phyloP scores from a whole-genome alignment of 148 eudicot genomes.

The Hydrangea macrophylla region DNA sequence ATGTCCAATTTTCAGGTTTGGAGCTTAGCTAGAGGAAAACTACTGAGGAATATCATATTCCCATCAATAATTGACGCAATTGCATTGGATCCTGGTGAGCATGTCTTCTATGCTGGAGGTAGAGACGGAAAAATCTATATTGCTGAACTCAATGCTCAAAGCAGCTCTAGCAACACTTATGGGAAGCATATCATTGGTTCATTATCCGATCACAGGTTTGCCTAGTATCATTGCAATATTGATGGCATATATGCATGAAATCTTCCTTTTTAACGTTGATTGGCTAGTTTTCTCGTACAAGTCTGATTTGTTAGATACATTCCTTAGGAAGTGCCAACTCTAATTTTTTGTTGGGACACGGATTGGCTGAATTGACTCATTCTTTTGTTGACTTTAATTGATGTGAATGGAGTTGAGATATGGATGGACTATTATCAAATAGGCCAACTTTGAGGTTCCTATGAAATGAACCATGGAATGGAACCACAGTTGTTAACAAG shows the following conservation, averaged over 20 bases:
- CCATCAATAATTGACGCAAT: constrained; percentile 75
- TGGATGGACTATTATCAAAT: no score
- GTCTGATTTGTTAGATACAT: not conserved
- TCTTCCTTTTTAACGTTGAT: no score
- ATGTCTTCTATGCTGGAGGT: constrained; percentile 90
- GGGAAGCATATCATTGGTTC: constrained; percentile 76
- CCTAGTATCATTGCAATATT: not conserved
- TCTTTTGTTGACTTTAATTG: no score
- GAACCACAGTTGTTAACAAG: no score
- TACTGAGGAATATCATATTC: constrained; percentile 66
- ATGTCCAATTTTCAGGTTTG: constrained; percentile 45
- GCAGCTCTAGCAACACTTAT: constrained; percentile 37
- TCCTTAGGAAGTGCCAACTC: not conserved
- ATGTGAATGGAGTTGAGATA: no score
- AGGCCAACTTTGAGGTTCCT: no score
- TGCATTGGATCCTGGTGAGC: constrained; percentile 86
- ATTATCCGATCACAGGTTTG: constrained; percentile 77
- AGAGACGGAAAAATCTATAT: constrained; percentile 93
- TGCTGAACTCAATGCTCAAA: constrained; percentile 62
- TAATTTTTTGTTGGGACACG: not conserved
- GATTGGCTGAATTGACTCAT: no score
- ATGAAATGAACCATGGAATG: no score
- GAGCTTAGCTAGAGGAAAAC: constrained; percentile 67
- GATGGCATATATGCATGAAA: not conserved
- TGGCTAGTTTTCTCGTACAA: not conserved